Base-by-base conservation (phyloP, 2,329 filamentous ascomycete genomes). In the Fusarium marasasianum region DNA sequence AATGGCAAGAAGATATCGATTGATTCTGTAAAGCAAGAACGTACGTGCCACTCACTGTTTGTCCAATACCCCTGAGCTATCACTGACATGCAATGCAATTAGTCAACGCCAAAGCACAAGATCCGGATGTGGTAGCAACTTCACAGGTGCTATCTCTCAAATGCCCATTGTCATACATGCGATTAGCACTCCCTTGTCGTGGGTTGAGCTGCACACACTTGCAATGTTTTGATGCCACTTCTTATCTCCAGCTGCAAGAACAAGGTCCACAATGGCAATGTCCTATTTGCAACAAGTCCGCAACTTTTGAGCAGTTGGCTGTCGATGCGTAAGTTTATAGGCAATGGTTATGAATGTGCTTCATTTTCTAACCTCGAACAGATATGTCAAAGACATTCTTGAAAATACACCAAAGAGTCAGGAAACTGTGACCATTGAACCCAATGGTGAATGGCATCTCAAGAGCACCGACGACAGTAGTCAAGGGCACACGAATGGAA, bases 201-300 rank as follows among this genome's bases (percentile, higher is more conserved):
- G 94, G 94, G 8, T 87, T 91, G 7, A 84, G 91, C 40, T 99
- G 96, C 84, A 92, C 90, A 7, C 96, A 99, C 81, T 93, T 96
- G 33, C 94, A 97, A 80, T 99, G 96, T 81, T 99, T 98, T 77
- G 96, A 99, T 81, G 96, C 93, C 7, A 92, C 91, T 7, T 97
- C 94, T 5, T 99, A 98, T 80, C 87, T 99, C 26, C 94, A 98
- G 77, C 85, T 99, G 35, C 96, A 98, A 81, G 95, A 98, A 81
- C 96, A 99, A 84, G 96, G 94, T 0, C 96, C 96, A 1, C 97
- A 96, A 24, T 99, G 96, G 96, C 87, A 91, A n/a, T 99, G 96
- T 79, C 96, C 96, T 1, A 92, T 98, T 29, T 99, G 96, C 85
- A 96, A 92, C 82, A 97, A 95, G 79, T 84, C 90, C 1, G 92